Conservation (phyloP, 129 eudicot species). For the Dittrichia graveolens region DNA sequence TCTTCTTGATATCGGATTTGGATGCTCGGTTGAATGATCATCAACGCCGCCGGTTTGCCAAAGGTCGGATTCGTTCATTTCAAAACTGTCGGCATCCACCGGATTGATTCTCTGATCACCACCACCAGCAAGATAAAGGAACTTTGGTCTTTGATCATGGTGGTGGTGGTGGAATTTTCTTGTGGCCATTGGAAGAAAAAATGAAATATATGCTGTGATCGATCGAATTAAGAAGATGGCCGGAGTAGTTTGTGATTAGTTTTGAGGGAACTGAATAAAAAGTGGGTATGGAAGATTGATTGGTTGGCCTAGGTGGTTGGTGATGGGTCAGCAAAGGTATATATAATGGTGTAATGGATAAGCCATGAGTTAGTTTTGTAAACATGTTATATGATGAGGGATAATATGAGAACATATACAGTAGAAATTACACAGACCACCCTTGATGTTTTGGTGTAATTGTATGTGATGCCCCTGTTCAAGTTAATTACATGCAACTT, state of each 20-base stretch:
- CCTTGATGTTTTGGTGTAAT: conserved; percentile 12
- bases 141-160: conserved; percentile 48
- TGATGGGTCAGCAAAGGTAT: conserved; percentile 34
- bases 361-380: conserved; percentile 31
- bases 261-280: background rate
- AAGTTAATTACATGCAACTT: conserved; percentile 24
- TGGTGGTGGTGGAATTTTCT: conserved; percentile 33
- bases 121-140: conserved; percentile 44
- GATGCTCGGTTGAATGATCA: conserved; percentile 24
- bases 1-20: conserved; percentile 28
- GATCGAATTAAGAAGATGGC: no score
- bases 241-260: background rate
- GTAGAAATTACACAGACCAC: background rate
- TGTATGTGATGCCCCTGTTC: background rate
- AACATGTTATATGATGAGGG: background rate
- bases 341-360: conserved; percentile 55
- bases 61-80: conserved; percentile 63
- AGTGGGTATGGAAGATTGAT: conserved; percentile 31
- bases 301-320: conserved; percentile 41
- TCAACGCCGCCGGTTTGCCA: conserved; percentile 41
- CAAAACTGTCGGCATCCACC: conserved; percentile 37
- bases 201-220: background rate
- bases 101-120: conserved; percentile 38
- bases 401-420: conserved; percentile 2
- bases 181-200: conserved; percentile 28